Evolutionary conservation across 768 basidiomycete genomes (phyloP).

Genomic region (Leccinum ochraceum): DNA sequence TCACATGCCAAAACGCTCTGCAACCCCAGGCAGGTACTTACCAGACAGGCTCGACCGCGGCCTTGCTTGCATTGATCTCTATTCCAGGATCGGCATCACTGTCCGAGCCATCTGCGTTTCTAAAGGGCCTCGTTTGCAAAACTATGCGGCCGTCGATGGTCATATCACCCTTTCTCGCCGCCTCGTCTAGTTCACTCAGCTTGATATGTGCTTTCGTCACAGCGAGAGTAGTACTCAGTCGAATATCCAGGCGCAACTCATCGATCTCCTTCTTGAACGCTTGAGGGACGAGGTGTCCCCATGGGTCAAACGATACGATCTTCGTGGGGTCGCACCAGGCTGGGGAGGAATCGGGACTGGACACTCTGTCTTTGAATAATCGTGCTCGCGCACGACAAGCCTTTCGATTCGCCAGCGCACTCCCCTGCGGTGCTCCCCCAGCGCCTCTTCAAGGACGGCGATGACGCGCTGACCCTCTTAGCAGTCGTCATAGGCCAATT

Average conservation of each 20-base stretch:
- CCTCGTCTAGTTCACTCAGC: conserved; percentile 88
- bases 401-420: too few relatives aligned
- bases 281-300: conserved; percentile 83
- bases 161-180: conserved; percentile 70
- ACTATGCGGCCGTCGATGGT: conserved; percentile 83
- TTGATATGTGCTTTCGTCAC: conserved; percentile 94
- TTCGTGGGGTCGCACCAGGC: conserved; percentile 77
- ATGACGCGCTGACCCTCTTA: too few relatives aligned
- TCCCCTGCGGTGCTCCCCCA: too few relatives aligned
- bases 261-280: conserved; percentile 66
- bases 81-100: conserved; percentile 70
- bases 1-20: conserved; percentile 90
- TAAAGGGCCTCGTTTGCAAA: conserved; percentile 60
- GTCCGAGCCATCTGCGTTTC: conserved; percentile 61
- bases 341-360: conserved; percentile 78
- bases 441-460: too few relatives aligned
- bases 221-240: conserved; percentile 93
- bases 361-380: conserved; percentile 82
- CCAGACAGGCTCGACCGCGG: conserved; percentile 97
- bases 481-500: too few relatives aligned
- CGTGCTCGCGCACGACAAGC: too few relatives aligned
- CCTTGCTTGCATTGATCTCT: conserved; percentile 88
- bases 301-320: conserved; percentile 94
- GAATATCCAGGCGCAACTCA: conserved; percentile 71
- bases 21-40: conserved; percentile 91